Conservation (phyloP, 2,329 filamentous ascomycete species). For the Botrytis aclada region DNA sequence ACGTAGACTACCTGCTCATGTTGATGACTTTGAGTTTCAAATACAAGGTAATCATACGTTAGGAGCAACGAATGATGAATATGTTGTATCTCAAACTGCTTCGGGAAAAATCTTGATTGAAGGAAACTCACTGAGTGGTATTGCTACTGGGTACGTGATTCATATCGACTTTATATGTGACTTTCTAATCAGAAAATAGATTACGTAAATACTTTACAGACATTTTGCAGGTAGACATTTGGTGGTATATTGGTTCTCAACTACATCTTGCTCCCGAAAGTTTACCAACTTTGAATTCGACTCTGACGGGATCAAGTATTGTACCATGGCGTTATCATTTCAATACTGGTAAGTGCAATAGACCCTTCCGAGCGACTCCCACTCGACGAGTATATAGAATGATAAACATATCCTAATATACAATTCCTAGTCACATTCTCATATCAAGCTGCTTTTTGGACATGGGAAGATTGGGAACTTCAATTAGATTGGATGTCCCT, state of each 20-base stretch:
- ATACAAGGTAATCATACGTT: slow-evolving; percentile 14
- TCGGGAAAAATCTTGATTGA: slow-evolving; percentile 28
- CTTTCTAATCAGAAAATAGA: background rate
- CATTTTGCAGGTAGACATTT: slow-evolving; percentile 45
- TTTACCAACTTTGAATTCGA: slow-evolving; percentile 37
- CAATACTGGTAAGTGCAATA: slow-evolving; percentile 43
- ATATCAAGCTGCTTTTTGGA: slow-evolving; percentile 50
- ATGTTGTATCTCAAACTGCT: slow-evolving; percentile 24
- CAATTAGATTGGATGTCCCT: slow-evolving; percentile 53
- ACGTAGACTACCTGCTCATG: slow-evolving; percentile 27
- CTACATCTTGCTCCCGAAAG: slow-evolving; percentile 38
- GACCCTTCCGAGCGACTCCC: background rate
- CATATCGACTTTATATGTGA: accelerated
- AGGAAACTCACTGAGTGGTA: background rate
- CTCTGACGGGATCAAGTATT: slow-evolving; percentile 41
- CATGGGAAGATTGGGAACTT: slow-evolving; percentile 52
- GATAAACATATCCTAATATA: background rate
- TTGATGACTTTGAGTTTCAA: slow-evolving; percentile 25
- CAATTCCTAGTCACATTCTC: slow-evolving; percentile 47
- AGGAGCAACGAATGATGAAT: slow-evolving; percentile 23
- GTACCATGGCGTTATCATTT: slow-evolving; percentile 50
- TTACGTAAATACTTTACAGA: slow-evolving; percentile 43
- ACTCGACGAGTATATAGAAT: background rate
- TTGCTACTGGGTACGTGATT: background rate
- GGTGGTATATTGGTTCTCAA: slow-evolving; percentile 46